Evolutionary conservation across 108 stramenopile genomes (phyloP).

Genomic region (Nannochloropsis gaditana): DNA sequence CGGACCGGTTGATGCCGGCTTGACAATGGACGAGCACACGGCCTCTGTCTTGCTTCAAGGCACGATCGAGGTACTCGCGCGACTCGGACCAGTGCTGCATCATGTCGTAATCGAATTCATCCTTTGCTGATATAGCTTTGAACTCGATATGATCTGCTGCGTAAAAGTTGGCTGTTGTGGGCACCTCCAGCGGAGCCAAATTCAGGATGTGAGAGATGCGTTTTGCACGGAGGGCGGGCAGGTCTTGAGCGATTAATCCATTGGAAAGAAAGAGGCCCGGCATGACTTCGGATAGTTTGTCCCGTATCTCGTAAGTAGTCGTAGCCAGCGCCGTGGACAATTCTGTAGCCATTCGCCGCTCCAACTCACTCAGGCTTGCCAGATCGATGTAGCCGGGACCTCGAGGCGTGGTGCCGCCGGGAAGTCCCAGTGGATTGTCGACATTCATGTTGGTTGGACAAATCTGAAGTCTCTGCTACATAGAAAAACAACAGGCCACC

Average conservation of each 20-base stretch:
- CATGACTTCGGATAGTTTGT: conserved; percentile 18
- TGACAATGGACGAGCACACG: neutral
- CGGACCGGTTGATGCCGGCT: neutral
- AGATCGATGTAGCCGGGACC: neutral
- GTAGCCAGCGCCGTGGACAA: neutral
- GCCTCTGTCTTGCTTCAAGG: neutral
- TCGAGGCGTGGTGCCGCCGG: neutral
- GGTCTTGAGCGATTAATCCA: conserved; percentile 1
- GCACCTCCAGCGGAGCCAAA: neutral
- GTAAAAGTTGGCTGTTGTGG: neutral
- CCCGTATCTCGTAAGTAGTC: conserved; percentile 7
- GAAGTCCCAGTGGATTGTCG: neutral
- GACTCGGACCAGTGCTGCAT: conserved; percentile 16
- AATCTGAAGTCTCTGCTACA: no score
- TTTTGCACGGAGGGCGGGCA: conserved; percentile 1
- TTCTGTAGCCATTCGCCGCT: neutral
- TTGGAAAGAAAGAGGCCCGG: conserved; percentile 14
- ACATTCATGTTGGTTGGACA: neutral
- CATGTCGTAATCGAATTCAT: conserved; percentile 8
- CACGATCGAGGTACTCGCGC: neutral
- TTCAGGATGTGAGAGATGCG: neutral
- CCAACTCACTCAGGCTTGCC: neutral
- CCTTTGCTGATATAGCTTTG: neutral
- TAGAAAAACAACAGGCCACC: no score
- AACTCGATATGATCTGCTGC: neutral